Conservation (phyloP, 768 basidiomycete genomes). For the Cystobasidium ongulense region DNA sequence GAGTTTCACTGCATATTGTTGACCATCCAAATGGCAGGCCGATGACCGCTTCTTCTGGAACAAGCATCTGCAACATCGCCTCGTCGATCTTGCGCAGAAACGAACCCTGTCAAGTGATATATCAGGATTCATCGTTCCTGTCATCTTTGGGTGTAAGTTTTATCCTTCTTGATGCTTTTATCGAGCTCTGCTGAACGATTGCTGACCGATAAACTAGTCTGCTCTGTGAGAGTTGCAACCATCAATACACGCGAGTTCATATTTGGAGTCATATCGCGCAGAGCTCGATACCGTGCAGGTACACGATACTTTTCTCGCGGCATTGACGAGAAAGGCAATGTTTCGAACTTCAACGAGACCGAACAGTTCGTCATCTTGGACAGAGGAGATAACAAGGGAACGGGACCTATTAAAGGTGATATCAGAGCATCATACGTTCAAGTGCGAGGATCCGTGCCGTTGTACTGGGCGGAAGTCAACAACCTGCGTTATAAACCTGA, state of each 20-base stretch:
- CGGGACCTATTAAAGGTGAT: conserved; percentile 43
- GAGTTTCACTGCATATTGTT: neutral
- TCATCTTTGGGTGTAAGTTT: conserved; percentile 85
- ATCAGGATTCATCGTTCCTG: conserved; percentile 77
- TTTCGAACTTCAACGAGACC: conserved; percentile 96
- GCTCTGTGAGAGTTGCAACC: conserved; percentile 67
- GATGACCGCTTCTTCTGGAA: conserved; percentile 99
- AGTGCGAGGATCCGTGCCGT: conserved; percentile 81
- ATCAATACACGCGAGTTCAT: conserved; percentile 72
- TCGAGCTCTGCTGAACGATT: neutral
- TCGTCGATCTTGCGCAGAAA: conserved; percentile 53
- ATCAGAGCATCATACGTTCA: conserved; percentile 72
- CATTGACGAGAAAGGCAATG: conserved; percentile 76
- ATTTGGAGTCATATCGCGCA: conserved; percentile 80
- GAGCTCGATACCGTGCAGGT: conserved; percentile 86
- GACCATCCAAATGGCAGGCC: too few species aligned
- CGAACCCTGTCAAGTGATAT: neutral
- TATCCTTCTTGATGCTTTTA: neutral
- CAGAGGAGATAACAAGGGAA: conserved; percentile 35
- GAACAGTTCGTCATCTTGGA: conserved; percentile 85
- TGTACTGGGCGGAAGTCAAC: conserved; percentile 96
- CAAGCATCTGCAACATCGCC: conserved; percentile 59
- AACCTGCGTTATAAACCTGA: conserved; percentile 93
- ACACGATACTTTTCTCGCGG: conserved; percentile 96
- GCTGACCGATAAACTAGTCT: conserved; percentile 52